Base-by-base conservation (phyloP, 305 asterid genomes). In the Solanum hybrid region DNA sequence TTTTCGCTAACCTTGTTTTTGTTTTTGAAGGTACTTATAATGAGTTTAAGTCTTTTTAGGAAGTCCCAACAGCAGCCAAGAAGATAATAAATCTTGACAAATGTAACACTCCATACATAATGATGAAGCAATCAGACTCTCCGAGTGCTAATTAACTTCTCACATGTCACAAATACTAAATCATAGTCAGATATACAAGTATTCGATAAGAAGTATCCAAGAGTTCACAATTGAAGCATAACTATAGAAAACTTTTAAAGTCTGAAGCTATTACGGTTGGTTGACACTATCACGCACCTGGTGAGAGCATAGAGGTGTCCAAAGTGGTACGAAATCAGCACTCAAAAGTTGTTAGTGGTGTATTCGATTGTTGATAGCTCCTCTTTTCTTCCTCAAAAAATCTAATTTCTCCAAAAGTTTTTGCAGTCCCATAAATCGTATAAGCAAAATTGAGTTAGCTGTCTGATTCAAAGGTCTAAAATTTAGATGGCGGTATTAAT, bases 31-130 rank as follows among this genome's bases (percentile, higher is more conserved):
- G 65, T 51, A 51, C 65, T 14, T 51, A 12, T 45, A 32, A 34
- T 6, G 65, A 4, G 0, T 14, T 51, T 0, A 14, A 14, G 0
- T 51, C 22, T 0, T 5, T 14, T 36, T 0, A 51, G 7, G 7
- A 15, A 14, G 22, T 51, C 22, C 22, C 0, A 51, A 14, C 17
- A 51, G 7, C 7, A 51, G 0, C 7, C 22, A 51, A 51, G 0
- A 14, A 51, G 22, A 51, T 51, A 14, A 4, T 14, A 51, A 51
- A 51, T 51, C 22, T 51, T 4, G 1, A 51, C 7, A 51, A 51
- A 14, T 0, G 22, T 0, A 4, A 14, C 65, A 51, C 22, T 51
- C 3, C 22, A 51, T 14, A 51, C 22, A 51, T 51, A 15, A 51
- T 6, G 7, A 51, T 51, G 0, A 51, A 51, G 8, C 38, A 36